Evolutionary conservation across 2,329 filamentous ascomycete species (phyloP).

Genomic region (Colletotrichum phormii): DNA sequence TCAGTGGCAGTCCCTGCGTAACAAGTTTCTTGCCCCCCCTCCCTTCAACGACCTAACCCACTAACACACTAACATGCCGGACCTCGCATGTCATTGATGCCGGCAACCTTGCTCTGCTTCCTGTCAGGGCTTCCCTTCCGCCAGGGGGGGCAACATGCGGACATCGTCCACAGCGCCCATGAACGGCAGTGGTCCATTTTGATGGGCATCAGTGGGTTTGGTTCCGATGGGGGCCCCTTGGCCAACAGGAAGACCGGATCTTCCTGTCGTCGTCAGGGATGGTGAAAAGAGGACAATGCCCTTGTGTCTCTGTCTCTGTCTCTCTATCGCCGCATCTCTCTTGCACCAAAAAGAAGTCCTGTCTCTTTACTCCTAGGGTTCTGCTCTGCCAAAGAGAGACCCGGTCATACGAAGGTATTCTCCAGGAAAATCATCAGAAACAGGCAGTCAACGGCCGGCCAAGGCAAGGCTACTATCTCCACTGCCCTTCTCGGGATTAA

Average conservation of each 20-base stretch:
- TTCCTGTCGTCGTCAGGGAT: too few relatives aligned
- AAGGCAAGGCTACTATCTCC: constrained; percentile 17
- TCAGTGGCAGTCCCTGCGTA: constrained; percentile 22
- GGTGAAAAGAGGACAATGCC: too few relatives aligned
- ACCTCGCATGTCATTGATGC: not conserved
- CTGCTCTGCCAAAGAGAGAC: too few relatives aligned
- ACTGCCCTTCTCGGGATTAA: constrained; percentile 30
- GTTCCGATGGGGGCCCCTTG: too few relatives aligned
- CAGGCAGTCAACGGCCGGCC: not conserved
- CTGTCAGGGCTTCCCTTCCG: constrained; percentile 15
- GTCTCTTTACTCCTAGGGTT: too few relatives aligned
- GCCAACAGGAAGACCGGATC: too few relatives aligned
- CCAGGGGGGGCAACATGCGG: not conserved
- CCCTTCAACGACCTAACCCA: not conserved
- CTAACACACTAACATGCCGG: not conserved
- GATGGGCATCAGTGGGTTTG: too few relatives aligned
- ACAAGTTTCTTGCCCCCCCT: not conserved
- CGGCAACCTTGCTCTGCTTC: constrained; percentile 20
- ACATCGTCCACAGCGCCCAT: not conserved
- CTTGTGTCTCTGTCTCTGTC: too few relatives aligned
- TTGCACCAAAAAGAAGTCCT: too few relatives aligned
- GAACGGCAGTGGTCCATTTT: not conserved
- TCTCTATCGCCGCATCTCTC: too few relatives aligned
- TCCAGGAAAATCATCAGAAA: not conserved
- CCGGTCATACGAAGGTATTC: too few relatives aligned